Conservation (phyloP, 371 early-diverging fungal genomes). For the Haplosporangium sp. region DNA sequence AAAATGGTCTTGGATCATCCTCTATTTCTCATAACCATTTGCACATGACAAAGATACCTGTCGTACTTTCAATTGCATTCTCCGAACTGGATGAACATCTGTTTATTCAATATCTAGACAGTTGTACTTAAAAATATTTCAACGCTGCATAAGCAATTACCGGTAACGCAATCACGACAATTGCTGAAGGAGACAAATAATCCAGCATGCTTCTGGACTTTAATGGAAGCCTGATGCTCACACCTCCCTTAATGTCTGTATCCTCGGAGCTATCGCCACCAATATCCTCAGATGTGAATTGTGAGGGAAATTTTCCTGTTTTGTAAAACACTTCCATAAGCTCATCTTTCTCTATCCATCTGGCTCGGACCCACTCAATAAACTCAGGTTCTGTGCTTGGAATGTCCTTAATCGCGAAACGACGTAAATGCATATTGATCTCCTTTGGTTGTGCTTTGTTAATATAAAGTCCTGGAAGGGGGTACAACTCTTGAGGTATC, state of each 20-base stretch:
- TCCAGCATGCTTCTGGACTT: slow-evolving; percentile 31
- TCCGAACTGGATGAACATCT: too few relatives aligned
- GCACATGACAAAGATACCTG: slow-evolving; percentile 4
- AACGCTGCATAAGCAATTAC: slow-evolving; percentile 34
- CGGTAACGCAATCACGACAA: slow-evolving; percentile 38
- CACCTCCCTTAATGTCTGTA: slow-evolving; percentile 14
- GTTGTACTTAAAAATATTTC: slow-evolving; percentile 15
- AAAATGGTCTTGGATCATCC: too few relatives aligned
- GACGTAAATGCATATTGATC: slow-evolving; percentile 83
- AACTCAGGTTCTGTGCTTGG: slow-evolving; percentile 77
- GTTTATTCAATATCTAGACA: background rate
- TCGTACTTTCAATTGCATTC: slow-evolving; percentile 1
- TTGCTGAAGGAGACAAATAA: slow-evolving; percentile 29
- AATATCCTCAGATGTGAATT: slow-evolving; percentile 36
- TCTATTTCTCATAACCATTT: background rate
- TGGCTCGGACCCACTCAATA: slow-evolving; percentile 77
- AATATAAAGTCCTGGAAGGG: slow-evolving; percentile 75
- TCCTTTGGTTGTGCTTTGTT: slow-evolving; percentile 74
- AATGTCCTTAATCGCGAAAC: slow-evolving; percentile 70
- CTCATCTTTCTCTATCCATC: slow-evolving; percentile 90
- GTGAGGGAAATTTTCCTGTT: slow-evolving; percentile 73
- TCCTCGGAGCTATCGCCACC: slow-evolving; percentile 8
- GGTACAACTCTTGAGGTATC: slow-evolving; percentile 82
- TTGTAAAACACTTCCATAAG: slow-evolving; percentile 84
- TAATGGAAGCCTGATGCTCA: slow-evolving; percentile 42